phyloP scores from a whole-genome alignment of 805 yeast species.

The Cyberlindnera petersonii region DNA sequence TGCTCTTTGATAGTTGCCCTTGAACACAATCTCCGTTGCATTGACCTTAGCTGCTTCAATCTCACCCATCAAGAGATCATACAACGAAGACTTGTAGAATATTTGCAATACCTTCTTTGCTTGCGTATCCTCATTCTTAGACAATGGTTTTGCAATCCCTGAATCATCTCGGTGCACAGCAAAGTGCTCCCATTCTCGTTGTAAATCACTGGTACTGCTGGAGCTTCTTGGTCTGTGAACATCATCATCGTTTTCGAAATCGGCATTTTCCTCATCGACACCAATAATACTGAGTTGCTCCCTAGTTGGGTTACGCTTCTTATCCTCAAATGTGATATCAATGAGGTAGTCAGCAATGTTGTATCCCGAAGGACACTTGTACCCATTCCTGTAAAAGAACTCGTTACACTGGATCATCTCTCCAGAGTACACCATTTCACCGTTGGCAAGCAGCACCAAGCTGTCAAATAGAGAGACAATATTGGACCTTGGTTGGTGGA shows the following conservation, averaged over 20 bases:
- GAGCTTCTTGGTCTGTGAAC: slow-evolving; percentile 29
- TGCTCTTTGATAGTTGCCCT: slow-evolving; percentile 39
- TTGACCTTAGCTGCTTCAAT: slow-evolving; percentile 27
- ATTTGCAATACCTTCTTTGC: slow-evolving; percentile 26
- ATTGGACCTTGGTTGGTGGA: slow-evolving; percentile 96
- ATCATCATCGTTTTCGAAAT: slow-evolving; percentile 26
- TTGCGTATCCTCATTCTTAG: slow-evolving; percentile 4
- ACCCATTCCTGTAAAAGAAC: slow-evolving; percentile 73
- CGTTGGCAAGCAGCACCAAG: slow-evolving; percentile 75
- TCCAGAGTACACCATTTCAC: slow-evolving; percentile 85
- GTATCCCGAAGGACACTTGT: slow-evolving; percentile 80
- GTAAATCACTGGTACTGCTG: slow-evolving; percentile 45
- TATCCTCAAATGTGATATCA: slow-evolving; percentile 74
- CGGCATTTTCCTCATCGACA: slow-evolving; percentile 30
- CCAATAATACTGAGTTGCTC: slow-evolving; percentile 18
- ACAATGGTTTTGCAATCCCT: slow-evolving; percentile 16
- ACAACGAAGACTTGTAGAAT: slow-evolving; percentile 32
- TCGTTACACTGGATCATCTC: slow-evolving; percentile 69
- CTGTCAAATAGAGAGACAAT: slow-evolving; percentile 89
- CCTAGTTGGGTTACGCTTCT: slow-evolving; percentile 12
- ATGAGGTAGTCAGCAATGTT: slow-evolving; percentile 92
- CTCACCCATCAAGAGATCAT: slow-evolving; percentile 29
- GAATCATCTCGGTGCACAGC: slow-evolving; percentile 75
- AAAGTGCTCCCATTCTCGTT: slow-evolving; percentile 82
- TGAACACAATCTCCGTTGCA: slow-evolving; percentile 21